A percentile compares a stretch with the other conserved stretches of the same genome.
These are phyloP conservation scores for Vanderwaltozyma polyspora DNA, from an alignment of 805 yeast genomes.

Conservation along the genomic window DNA sequence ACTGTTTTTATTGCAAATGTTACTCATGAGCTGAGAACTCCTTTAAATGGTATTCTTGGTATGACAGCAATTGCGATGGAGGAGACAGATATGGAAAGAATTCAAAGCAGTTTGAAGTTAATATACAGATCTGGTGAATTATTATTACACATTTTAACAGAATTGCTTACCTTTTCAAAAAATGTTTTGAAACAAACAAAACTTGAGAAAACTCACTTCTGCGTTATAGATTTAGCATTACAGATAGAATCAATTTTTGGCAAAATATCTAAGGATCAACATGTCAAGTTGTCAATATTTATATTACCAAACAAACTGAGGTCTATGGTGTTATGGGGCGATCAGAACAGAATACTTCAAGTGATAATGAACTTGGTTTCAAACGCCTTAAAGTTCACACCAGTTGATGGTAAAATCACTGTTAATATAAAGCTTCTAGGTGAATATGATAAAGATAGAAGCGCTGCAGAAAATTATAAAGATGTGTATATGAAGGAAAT, in stretches of 20 bases:
- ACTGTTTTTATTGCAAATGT: slow-evolving; percentile 88
- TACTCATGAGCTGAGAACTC: slow-evolving; percentile 90
- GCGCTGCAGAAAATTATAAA: slow-evolving; percentile 32
- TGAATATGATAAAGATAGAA: slow-evolving; percentile 49
- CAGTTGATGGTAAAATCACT: slow-evolving; percentile 70
- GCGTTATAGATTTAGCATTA: slow-evolving; percentile 66
- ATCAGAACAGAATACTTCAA: slow-evolving; percentile 81
- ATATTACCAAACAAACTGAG: slow-evolving; percentile 51
- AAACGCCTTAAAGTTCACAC: slow-evolving; percentile 86
- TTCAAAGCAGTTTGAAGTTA: slow-evolving; percentile 65
- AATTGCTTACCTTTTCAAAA: slow-evolving; percentile 77
- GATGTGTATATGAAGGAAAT: slow-evolving; percentile 35
- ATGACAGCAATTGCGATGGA: slow-evolving; percentile 92
- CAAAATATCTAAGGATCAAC: slow-evolving; percentile 66
- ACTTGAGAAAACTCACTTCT: slow-evolving; percentile 73
- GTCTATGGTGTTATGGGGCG: slow-evolving; percentile 68
- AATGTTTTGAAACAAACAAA: slow-evolving; percentile 77
- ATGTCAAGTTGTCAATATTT: slow-evolving; percentile 54
- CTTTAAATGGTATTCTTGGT: slow-evolving; percentile 90
- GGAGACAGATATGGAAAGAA: slow-evolving; percentile 56
- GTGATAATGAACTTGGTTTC: slow-evolving; percentile 87
- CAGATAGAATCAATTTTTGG: slow-evolving; percentile 81
- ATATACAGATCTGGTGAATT: slow-evolving; percentile 89
- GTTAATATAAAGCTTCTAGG: slow-evolving; percentile 56
- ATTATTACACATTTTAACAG: slow-evolving; percentile 79